Base-by-base conservation (phyloP, 2,329 filamentous ascomycete genomes). In the Helicocarpus griseus region DNA sequence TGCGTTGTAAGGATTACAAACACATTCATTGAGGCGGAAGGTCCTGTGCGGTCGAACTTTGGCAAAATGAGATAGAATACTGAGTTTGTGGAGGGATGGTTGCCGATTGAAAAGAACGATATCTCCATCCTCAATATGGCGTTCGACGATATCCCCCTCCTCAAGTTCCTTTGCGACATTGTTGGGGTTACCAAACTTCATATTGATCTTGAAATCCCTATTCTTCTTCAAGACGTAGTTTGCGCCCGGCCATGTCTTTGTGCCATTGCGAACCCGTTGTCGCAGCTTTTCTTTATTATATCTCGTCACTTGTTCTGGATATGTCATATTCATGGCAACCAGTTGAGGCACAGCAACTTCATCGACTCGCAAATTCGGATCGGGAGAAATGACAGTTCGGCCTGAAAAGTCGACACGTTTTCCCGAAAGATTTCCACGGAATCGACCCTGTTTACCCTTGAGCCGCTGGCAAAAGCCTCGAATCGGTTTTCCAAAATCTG, bases 351-450 rank as follows among this genome's bases (percentile, higher is more conserved):
- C 85, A 4, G 91, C 91, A 33, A 98, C 93, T 68, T 98, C 84
- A 59, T 97, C 89, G 57, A 98, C 89, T 17, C 86, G 83, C 46
- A 98, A 69, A 61, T 98, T 98, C 2, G 93, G 93, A 68, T 98
- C 93, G 0, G 93, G 93, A 0, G 90, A 95, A 68, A 98, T 98
- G 69, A 98, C 93, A 0, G 93, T 98, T 67, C 93, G 83, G 17
- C 89, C 93, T 9, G 93, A 98, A 69, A 97, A 98, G 66, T 98
- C 91, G 50, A 98, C 93, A 78, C 93, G 91, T 71, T 98, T 98
- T 65, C 93, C 93, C 0, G 91, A 97, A 54, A 98, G 70, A 62
- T 98, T 98, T 53, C 94, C 93, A 72, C 93, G 85, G 70, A 98
- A 98, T 50, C 93, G 87, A 50, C 93, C 93, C 65, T 97, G 91